Evolutionary conservation across 805 yeast genomes (phyloP), one percentile per base, ranked within the genome.

Genomic region (Pichia rugopelliculosa): DNA sequence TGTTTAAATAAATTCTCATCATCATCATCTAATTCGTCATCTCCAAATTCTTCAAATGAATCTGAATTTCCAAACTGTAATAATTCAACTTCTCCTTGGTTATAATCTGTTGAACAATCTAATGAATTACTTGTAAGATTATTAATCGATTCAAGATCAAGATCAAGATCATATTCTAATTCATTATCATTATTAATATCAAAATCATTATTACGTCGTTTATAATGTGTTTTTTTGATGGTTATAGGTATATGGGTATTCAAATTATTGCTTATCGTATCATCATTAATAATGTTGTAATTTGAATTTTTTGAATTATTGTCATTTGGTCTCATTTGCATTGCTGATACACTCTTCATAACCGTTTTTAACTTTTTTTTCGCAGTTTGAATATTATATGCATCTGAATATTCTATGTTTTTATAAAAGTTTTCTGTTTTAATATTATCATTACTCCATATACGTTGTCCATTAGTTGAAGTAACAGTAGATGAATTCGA

Each of bases 401-500:
- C 77, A 60, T 77, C 82, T 2, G 79, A 75, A 56, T 76, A 75
- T 55, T 76, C 79, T 45, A 58, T 59, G 36, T 59, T 59, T 48
- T 42, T 39, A 13, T 34, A 17, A 7, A 36, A 12, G 12, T 38
- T 41, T 24, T 38, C 26, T 64, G 67, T 61, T 66, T 70, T 41
- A n/a, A 23, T 37, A n/a, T 43, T 42, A 38, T 27, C 46, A 21
- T 26, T 22, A 38, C 49, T 46, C 9, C 39, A 5, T 13, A 46
- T 12, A 17, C 49, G 46, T 15, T 43, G 34, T n/a, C 18, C 41
- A 18, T 33, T 33, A 7, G 25, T 43, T n/a, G 17, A 2, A 17
- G 17, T 25, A 24, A 15, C 6, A 12, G 5, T 27, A 9, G 5
- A 23, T 38, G 43, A 36, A 36, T 40, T 41, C 20, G 37, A 24